Evolutionary conservation across 106 monocot species (phyloP), one percentile per base, ranked within the genome.

Genomic region (Acanthochlamys bracteata): DNA sequence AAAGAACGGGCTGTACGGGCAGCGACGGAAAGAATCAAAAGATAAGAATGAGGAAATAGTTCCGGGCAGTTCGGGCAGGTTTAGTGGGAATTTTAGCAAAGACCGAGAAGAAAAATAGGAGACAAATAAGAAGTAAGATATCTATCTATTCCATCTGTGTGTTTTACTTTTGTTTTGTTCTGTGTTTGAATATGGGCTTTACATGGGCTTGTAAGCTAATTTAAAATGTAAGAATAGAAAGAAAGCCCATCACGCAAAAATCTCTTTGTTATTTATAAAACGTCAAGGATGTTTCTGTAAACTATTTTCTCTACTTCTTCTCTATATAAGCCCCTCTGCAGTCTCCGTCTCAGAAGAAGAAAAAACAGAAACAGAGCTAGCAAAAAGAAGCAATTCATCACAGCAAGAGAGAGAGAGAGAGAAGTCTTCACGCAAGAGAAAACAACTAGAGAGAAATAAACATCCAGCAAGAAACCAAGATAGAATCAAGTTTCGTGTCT

Each of bases 51-150:
- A 9, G 49, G 26, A 41, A 45, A 42, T 51, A 52, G 46, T 40
- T 66, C 0, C 67, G 72, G 66, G 66, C 60, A 67, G 41, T 24
- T 0, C 57, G 75, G 53, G 64, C 76, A 69, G 69, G 41, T 41
- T 33, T 33, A 42, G 65, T 65, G 76, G 66, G 72, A 75, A 62
- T 51, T 71, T 75, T 71, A 57, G 62, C 63, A 76, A 69, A 59
- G 43, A 42, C 57, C 70, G 55, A 71, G 60, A 33, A 54, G 33
- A 49, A 49, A 17, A 14, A 49, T 12, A 49, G 43, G 13, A 13
- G 10, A 17, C 10, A 17, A 17, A 49, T 49, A 49, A 17, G 13
- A 17, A 4, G 49, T 4, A 33, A 33, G 4, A 3, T 33, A 1
- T 33, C 6, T 33, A 33, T 33, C 33, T 33, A 33, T 33, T 33